These are phyloP conservation scores for Ogataea kodamae DNA, from an alignment of 805 yeast species.

Conservation along the genomic window DNA sequence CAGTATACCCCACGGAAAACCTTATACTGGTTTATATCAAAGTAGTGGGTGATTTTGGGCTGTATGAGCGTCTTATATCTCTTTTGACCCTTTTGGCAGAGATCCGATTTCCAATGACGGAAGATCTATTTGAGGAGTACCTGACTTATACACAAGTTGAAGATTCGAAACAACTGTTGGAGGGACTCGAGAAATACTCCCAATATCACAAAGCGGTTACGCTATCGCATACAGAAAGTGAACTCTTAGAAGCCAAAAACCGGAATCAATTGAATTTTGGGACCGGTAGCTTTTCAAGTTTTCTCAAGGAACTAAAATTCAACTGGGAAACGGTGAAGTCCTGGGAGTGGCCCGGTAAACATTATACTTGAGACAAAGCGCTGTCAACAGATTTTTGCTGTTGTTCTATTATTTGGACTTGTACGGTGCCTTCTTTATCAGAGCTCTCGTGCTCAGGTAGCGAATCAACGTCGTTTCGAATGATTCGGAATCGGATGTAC, in stretches of 20 bases:
- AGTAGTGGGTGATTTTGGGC: constrained; percentile 45
- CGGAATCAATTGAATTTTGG: constrained; percentile 6
- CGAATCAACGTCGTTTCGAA: constrained; percentile 13
- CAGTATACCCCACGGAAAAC: constrained; percentile 42
- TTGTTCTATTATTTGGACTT: background rate
- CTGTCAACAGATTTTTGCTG: too few relatives aligned
- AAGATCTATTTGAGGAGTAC: constrained; percentile 21
- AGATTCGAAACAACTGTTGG: constrained; percentile 23
- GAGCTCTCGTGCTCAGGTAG: constrained; percentile 7
- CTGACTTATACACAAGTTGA: constrained; percentile 16
- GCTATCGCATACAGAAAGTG: constrained; percentile 24
- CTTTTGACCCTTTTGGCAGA: constrained; percentile 52
- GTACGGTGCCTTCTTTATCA: constrained; percentile 1
- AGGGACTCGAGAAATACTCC: constrained; percentile 22
- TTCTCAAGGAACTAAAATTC: constrained; percentile 22
- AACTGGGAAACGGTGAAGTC: constrained; percentile 32
- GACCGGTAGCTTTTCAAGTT: constrained; percentile 22
- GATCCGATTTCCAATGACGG: constrained; percentile 30
- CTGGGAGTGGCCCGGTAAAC: constrained; percentile 31
- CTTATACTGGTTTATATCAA: constrained; percentile 53
- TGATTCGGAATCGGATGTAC: constrained; percentile 45
- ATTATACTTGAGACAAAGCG: constrained; percentile 4
- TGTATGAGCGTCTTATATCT: constrained; percentile 52
- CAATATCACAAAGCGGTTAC: constrained; percentile 13
- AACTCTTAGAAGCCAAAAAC: constrained; percentile 19